Conservation (phyloP, 108 stramenopile genomes). For the Fistulifera solaris region DNA sequence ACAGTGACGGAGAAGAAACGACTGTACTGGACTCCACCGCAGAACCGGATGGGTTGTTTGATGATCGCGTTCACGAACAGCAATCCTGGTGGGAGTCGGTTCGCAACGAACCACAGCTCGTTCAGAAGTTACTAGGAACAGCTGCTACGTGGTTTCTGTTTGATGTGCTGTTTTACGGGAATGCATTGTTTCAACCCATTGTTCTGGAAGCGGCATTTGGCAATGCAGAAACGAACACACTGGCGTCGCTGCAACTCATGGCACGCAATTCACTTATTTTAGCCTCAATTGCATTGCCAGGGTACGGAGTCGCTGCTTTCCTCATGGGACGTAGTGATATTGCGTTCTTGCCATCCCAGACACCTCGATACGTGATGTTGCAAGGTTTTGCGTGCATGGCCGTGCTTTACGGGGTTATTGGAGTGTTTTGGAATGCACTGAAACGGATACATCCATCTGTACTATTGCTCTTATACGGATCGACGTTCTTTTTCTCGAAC, state of each 20-base stretch:
- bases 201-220: slow-evolving; percentile 82
- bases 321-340: slow-evolving; percentile 33
- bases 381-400: slow-evolving; percentile 80
- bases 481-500: slow-evolving; percentile 83
- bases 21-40: slow-evolving; percentile 4
- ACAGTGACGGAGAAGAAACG: slow-evolving; percentile 3
- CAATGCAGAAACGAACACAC: neutral
- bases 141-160: slow-evolving; percentile 82
- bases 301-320: slow-evolving; percentile 58
- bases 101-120: slow-evolving; percentile 46
- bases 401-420: slow-evolving; percentile 61
- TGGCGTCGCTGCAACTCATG: slow-evolving; percentile 12
- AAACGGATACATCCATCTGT: slow-evolving; percentile 27
- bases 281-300: slow-evolving; percentile 62
- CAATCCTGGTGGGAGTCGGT: slow-evolving; percentile 26
- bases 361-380: slow-evolving; percentile 69
- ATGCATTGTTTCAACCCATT: slow-evolving; percentile 78
- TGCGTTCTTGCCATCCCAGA: slow-evolving; percentile 16
- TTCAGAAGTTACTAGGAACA: slow-evolving; percentile 60
- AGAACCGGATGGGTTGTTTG: slow-evolving; percentile 3
- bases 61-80: slow-evolving; percentile 1
- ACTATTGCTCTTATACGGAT: slow-evolving; percentile 52
- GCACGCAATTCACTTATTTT: slow-evolving; percentile 34
- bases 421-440: slow-evolving; percentile 44
- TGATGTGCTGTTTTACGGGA: slow-evolving; percentile 85